These are phyloP conservation scores for Magnusiomyces clavatus DNA, from an alignment of 1,139 yeast species.

Conservation along the genomic window DNA sequence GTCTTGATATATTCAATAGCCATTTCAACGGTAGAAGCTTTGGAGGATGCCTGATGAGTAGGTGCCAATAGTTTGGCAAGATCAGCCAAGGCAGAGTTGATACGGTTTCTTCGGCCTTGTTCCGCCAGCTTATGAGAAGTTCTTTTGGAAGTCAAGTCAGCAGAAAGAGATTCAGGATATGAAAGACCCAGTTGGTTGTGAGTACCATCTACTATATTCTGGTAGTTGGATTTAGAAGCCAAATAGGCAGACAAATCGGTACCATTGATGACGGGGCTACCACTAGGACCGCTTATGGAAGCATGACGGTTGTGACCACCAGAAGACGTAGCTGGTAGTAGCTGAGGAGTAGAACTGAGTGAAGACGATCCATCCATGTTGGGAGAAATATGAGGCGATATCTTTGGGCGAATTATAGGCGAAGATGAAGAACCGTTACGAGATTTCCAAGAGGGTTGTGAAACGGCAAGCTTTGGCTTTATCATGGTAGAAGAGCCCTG, in stretches of 20 bases:
- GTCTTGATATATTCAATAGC: constrained; percentile 64
- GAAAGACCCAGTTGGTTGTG: constrained; percentile 36
- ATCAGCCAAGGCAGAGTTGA: constrained; percentile 79
- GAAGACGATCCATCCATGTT: constrained; percentile 6
- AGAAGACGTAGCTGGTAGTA: constrained; percentile 6
- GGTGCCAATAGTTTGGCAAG: constrained; percentile 63
- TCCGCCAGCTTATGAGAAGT: constrained; percentile 91
- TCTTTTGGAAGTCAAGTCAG: constrained; percentile 35
- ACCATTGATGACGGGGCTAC: constrained; percentile 1
- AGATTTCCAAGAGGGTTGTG: constrained; percentile 9
- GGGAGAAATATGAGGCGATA: constrained; percentile 19
- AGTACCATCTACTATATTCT: constrained; percentile 38
- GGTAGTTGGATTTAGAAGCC: constrained; percentile 38
- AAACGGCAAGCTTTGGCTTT: constrained; percentile 13
- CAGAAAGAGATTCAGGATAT: constrained; percentile 35
- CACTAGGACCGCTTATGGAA: constrained; percentile 7
- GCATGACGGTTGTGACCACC: constrained; percentile 4
- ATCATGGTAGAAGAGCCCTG: constrained; percentile 6
- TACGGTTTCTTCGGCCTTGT: constrained; percentile 88
- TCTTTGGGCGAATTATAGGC: constrained; percentile 22
- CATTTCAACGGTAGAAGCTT: constrained; percentile 90
- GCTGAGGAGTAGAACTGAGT: constrained; percentile 4
- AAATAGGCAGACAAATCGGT: constrained; percentile 29
- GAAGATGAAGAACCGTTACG: constrained; percentile 17
- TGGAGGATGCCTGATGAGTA: constrained; percentile 46